These are phyloP conservation scores for Cladophialophora bantiana DNA, from an alignment of 2,329 filamentous ascomycete genomes.

Conservation along the genomic window DNA sequence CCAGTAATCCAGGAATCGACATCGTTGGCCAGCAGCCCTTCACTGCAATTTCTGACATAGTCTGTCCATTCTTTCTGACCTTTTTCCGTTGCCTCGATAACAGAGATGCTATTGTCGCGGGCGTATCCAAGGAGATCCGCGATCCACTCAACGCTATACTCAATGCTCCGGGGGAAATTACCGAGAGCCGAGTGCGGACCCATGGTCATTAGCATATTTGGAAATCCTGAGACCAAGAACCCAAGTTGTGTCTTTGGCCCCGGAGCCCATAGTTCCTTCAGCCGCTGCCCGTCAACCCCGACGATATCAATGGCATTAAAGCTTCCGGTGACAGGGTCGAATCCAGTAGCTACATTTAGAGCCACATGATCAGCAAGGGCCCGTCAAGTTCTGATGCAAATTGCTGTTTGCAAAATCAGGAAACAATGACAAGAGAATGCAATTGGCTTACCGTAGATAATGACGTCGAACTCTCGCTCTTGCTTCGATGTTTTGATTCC, in stretches of 20 bases:
- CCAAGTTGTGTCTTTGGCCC: constrained; percentile 52
- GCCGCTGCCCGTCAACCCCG: constrained; percentile 45
- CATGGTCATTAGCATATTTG: constrained; percentile 45
- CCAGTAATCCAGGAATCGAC: constrained; percentile 65
- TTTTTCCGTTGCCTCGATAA: constrained; percentile 51
- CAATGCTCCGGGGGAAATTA: constrained; percentile 39
- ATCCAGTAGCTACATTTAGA: constrained; percentile 44
- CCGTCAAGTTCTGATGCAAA: not conserved
- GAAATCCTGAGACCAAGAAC: constrained; percentile 49
- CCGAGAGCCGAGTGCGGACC: constrained; percentile 59
- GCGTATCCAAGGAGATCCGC: constrained; percentile 44
- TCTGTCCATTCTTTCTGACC: constrained; percentile 54
- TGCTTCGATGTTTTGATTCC: constrained; percentile 53
- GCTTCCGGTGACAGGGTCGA: constrained; percentile 52
- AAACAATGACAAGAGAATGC: constrained; percentile 2
- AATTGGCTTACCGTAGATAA: constrained; percentile 48
- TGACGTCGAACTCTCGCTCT: constrained; percentile 49
- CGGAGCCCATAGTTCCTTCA: constrained; percentile 40
- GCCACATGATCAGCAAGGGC: not conserved
- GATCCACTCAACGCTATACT: constrained; percentile 51
- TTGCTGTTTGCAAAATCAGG: not conserved
- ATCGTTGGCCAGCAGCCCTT: constrained; percentile 55
- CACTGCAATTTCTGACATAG: constrained; percentile 55
- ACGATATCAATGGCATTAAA: constrained; percentile 52
- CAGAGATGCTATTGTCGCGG: constrained; percentile 43